Base-by-base conservation (phyloP, 1,139 yeast genomes). In the Geotrichum aggregatum region DNA sequence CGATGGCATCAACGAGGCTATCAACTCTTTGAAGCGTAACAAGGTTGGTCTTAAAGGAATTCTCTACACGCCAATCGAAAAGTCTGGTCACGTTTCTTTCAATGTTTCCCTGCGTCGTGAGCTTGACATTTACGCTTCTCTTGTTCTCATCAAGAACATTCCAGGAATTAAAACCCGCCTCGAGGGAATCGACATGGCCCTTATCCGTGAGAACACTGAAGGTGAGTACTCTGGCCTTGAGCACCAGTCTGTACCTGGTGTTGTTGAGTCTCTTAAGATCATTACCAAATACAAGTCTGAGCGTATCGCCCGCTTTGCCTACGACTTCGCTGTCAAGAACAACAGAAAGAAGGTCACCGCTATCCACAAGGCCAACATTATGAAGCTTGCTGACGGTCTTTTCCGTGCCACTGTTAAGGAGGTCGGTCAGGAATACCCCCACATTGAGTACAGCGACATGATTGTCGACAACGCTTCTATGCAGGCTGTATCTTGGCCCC, bases 171-270 rank as follows among this genome's bases (percentile, higher is more conserved):
- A 87, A 73, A 84, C 96, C 59, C 87, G 92, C 71, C 80, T 88
- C 70, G 79, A 83, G 58, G 89, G 87, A 61, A 87, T 91, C 61
- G 98, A 91, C 75, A 81, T 91, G 70, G 97, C 91, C 47, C 79
- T 92, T 61, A 95, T 92, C 67, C 88, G 98, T 79, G 98, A 92
- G 76, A 92, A 92, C 80, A 81, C 89, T 52, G 98, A 92, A 76
- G 98, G 97, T 77, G 98, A 92, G 75, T 92, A 89, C 78, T 89
- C 98, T 54, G 98, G 98, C 66, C 80, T 92, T 68, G 98, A 92
- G 78, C 98, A 92, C 76, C 94, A 87, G 74, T 87, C 96, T 48
- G 94, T 87, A 67, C 95, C 96, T 61, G 98, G 97, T 73, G 96
- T 91, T 60, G 98, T 92, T 62, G 98, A 92, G 78, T 87, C 96